These are phyloP conservation scores for Epichloe baconii DNA, from an alignment of 2,329 filamentous ascomycete species.

Conservation along the genomic window DNA sequence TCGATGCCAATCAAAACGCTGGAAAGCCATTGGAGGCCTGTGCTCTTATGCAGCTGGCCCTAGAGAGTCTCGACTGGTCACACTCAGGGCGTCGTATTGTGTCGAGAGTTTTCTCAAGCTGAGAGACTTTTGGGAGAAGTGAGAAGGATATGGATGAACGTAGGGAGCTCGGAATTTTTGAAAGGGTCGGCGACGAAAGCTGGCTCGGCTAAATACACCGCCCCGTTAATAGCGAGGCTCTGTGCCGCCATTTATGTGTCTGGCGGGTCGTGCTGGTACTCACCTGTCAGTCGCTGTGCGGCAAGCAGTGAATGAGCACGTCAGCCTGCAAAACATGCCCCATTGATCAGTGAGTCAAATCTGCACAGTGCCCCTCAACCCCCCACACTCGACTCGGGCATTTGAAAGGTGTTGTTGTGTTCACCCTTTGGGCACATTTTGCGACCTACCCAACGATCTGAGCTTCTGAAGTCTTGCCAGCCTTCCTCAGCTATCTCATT, in stretches of 20 bases:
- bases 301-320: constrained; percentile 1
- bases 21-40: no score
- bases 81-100: neutral
- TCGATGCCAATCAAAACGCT: neutral
- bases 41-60: no score
- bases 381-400: constrained; percentile 13
- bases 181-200: neutral
- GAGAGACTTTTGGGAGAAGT: neutral
- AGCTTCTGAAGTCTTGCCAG: constrained; percentile 1
- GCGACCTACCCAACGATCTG: constrained; percentile 17
- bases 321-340: constrained; percentile 11
- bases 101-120: neutral
- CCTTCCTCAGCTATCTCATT: neutral
- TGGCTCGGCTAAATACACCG: constrained; percentile 6
- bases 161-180: neutral
- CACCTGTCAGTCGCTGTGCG: neutral
- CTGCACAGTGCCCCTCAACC: constrained; percentile 25
- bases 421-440: constrained; percentile 19
- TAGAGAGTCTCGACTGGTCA: neutral
- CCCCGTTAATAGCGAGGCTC: constrained; percentile 11
- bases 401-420: constrained; percentile 4
- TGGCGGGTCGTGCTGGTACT: constrained; percentile 11
- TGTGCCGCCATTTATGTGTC: constrained; percentile 15
- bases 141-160: neutral
- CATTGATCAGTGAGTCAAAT: constrained; percentile 9